Percentiles rank a stretch among this genome's conserved stretches.
phyloP scores from a whole-genome alignment of 345 rosid genomes.

The Hibiscus syriacus region DNA sequence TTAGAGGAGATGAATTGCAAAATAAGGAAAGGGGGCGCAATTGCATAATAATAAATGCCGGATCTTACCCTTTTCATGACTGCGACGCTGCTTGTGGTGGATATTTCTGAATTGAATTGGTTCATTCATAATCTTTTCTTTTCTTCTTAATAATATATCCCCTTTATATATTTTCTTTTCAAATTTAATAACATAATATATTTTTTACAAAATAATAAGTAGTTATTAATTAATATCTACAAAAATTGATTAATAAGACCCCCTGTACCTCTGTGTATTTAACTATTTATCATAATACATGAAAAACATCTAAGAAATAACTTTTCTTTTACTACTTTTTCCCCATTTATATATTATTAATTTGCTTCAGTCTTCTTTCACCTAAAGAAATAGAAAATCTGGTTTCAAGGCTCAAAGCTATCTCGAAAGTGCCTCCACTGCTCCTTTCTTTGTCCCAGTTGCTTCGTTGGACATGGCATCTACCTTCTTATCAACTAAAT shows the following conservation, averaged over 20 bases:
- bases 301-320: background rate
- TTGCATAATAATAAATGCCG: background rate
- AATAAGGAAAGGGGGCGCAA: background rate
- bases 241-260: background rate
- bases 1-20: background rate
- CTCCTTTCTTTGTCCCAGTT: conserved; percentile 7
- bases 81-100: conserved; percentile 14
- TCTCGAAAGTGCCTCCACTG: conserved; percentile 22
- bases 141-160: background rate
- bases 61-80: background rate
- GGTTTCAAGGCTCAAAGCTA: background rate
- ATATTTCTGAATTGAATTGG: background rate
- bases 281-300: too few species aligned
- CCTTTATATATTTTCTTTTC: background rate
- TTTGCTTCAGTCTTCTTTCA: background rate
- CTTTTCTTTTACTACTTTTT: background rate
- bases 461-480: conserved; percentile 29
- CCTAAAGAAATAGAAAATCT: background rate
- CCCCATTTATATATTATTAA: too few species aligned
- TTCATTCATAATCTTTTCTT: background rate
- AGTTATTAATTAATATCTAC: too few species aligned
- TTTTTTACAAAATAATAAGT: too few species aligned
- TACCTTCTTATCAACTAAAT: background rate
- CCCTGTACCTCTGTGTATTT: background rate
- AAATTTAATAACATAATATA: too few species aligned